phyloP scores from a whole-genome alignment of 139 green algal species.

The Micractinium conductrix region DNA sequence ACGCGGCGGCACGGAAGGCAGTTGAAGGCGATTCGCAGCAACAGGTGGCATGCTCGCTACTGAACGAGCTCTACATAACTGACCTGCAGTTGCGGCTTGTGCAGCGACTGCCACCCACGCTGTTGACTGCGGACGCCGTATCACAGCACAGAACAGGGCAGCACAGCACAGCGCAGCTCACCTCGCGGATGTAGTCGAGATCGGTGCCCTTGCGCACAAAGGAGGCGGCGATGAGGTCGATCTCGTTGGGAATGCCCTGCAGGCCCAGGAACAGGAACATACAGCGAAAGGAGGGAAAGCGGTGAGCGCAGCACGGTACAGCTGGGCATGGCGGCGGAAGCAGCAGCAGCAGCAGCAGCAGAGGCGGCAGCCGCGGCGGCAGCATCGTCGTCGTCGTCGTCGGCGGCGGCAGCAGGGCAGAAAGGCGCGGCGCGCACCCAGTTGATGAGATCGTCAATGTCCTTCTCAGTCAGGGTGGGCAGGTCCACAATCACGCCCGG shows the following conservation, averaged over 20 bases:
- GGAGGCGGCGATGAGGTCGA: conserved; percentile 98
- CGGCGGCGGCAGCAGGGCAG: too few relatives aligned
- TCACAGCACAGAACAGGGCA: too few relatives aligned
- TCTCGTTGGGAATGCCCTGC: conserved; percentile 93
- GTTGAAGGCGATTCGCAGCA: neutral
- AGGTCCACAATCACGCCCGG: conserved; percentile 97
- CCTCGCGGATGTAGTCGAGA: conserved; percentile 87
- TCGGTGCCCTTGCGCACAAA: conserved; percentile 98
- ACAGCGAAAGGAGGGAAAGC: neutral
- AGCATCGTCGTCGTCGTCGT: too few relatives aligned
- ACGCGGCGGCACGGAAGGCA: too few relatives aligned
- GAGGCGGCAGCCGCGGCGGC: too few relatives aligned
- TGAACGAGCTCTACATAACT: neutral
- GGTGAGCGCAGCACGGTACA: neutral
- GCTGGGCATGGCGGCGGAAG: neutral
- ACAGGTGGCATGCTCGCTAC: neutral
- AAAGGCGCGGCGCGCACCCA: conserved; percentile 17
- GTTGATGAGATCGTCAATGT: conserved; percentile 91
- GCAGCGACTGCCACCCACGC: too few relatives aligned
- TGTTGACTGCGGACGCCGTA: too few relatives aligned
- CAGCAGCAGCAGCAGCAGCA: neutral
- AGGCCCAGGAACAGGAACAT: neutral
- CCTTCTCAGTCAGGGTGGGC: conserved; percentile 96
- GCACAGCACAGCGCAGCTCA: conserved; percentile 34
- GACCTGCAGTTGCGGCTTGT: too few relatives aligned